Evolutionary conservation across 2,329 filamentous ascomycete genomes (phyloP).

Genomic region (Cordyceps pruinosa): DNA sequence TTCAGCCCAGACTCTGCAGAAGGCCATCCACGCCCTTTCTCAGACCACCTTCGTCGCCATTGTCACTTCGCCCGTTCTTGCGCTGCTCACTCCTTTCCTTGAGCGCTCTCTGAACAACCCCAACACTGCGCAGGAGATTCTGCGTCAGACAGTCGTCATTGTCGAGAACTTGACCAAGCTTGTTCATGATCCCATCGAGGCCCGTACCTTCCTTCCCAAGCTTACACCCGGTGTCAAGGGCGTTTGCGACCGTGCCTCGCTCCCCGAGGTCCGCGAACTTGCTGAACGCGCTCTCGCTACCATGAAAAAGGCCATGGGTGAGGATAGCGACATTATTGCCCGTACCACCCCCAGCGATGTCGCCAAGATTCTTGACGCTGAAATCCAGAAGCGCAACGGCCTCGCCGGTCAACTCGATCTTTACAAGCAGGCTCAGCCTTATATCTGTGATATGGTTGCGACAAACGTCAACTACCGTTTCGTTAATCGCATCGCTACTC

Average conservation of each 20-base stretch:
- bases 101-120: constrained; percentile 92
- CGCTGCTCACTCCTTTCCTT: constrained; percentile 86
- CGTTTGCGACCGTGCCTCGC: constrained; percentile 79
- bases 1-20: constrained; percentile 78
- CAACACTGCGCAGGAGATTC: constrained; percentile 83
- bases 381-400: constrained; percentile 65
- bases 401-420: constrained; percentile 52
- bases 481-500: constrained; percentile 61
- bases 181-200: constrained; percentile 91
- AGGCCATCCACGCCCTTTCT: constrained; percentile 92
- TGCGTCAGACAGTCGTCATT: constrained; percentile 92
- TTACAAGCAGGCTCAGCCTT: constrained; percentile 62
- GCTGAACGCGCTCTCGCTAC: constrained; percentile 74
- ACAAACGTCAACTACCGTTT: constrained; percentile 83
- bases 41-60: constrained; percentile 98
- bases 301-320: constrained; percentile 88
- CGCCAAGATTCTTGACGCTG: constrained; percentile 62
- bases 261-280: constrained; percentile 90
- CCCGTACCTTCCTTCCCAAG: constrained; percentile 89
- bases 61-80: constrained; percentile 91
- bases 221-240: constrained; percentile 87
- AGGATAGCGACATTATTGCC: constrained; percentile 58
- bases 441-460: constrained; percentile 76
- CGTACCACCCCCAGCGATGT: constrained; percentile 69
- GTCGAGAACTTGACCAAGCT: constrained; percentile 97